These are phyloP conservation scores for Allomyces arbusculus DNA, from an alignment of 192 early-diverging fungal genomes.

Conservation along the genomic window DNA sequence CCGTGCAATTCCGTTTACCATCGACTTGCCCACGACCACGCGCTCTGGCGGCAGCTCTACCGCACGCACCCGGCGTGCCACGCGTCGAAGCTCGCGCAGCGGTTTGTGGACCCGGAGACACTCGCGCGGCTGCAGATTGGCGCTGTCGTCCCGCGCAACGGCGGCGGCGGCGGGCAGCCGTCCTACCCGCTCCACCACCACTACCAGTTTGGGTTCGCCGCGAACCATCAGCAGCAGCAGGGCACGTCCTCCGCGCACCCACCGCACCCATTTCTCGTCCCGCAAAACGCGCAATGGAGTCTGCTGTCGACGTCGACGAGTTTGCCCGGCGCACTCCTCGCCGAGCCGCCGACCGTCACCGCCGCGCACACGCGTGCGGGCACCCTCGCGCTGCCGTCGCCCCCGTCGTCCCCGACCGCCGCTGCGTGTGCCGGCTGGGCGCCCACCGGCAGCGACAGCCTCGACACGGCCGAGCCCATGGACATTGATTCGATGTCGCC, in stretches of 20 bases:
- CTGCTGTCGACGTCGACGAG: neutral
- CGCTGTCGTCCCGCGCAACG: constrained; percentile 2
- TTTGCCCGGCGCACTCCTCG: neutral
- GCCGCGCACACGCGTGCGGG: too few species aligned
- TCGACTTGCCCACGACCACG: constrained; percentile 41
- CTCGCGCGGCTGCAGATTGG: constrained; percentile 7
- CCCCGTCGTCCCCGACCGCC: neutral
- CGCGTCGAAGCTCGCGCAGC: constrained; percentile 16
- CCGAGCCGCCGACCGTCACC: too few species aligned
- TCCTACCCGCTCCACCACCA: constrained; percentile 1
- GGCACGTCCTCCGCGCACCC: too few species aligned
- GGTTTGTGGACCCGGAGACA: constrained; percentile 9
- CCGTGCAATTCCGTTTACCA: constrained; percentile 48
- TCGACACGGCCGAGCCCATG: constrained; percentile 7
- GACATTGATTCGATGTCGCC: neutral
- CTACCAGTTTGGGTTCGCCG: constrained; percentile 7
- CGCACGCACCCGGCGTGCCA: constrained; percentile 30
- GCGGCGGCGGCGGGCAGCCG: neutral
- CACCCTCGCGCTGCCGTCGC: neutral
- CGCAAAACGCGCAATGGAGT: neutral
- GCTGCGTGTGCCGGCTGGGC: neutral
- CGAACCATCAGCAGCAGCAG: constrained; percentile 7
- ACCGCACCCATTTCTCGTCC: too few species aligned
- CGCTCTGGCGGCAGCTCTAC: constrained; percentile 48
- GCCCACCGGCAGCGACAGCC: neutral